These are phyloP conservation scores for Termitomyces sp. DNA, from an alignment of 768 basidiomycete genomes.

Conservation along the genomic window DNA sequence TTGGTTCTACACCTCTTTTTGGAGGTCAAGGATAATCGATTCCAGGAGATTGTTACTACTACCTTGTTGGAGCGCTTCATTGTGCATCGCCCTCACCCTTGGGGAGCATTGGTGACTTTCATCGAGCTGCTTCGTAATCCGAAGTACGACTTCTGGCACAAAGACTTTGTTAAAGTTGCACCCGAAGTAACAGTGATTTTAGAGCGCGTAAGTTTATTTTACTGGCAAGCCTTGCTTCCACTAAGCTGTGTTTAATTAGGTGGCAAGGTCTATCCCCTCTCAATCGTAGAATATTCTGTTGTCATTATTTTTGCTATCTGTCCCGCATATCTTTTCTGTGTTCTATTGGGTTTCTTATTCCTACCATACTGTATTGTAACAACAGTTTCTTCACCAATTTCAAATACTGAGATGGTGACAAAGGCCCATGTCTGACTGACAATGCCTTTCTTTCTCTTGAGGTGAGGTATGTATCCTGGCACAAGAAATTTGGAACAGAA, in stretches of 20 bases:
- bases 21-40: constrained; percentile 70
- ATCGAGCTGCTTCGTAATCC: constrained; percentile 89
- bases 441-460: neutral
- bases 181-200: constrained; percentile 83
- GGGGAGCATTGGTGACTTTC: constrained; percentile 92
- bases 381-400: constrained; percentile 49
- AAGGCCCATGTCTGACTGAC: neutral
- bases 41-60: constrained; percentile 80
- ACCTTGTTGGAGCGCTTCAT: constrained; percentile 92
- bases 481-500: neutral
- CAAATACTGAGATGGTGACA: constrained; percentile 44
- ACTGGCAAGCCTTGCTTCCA: neutral
- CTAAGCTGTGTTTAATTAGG: constrained; percentile 31
- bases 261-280: constrained; percentile 70
- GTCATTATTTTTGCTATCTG: constrained; percentile 71
- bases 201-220: constrained; percentile 60
- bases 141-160: constrained; percentile 89
- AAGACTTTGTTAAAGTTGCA: constrained; percentile 77
- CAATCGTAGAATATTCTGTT: constrained; percentile 61
- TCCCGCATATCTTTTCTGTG: constrained; percentile 67
- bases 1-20: constrained; percentile 83
- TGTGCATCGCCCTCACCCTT: constrained; percentile 92
- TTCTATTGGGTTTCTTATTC: constrained; percentile 56
- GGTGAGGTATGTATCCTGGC: neutral
- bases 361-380: constrained; percentile 84